Evolutionary conservation across 352 stramenopile genomes (phyloP).

Genomic region (Phytophthora ohioensis): DNA sequence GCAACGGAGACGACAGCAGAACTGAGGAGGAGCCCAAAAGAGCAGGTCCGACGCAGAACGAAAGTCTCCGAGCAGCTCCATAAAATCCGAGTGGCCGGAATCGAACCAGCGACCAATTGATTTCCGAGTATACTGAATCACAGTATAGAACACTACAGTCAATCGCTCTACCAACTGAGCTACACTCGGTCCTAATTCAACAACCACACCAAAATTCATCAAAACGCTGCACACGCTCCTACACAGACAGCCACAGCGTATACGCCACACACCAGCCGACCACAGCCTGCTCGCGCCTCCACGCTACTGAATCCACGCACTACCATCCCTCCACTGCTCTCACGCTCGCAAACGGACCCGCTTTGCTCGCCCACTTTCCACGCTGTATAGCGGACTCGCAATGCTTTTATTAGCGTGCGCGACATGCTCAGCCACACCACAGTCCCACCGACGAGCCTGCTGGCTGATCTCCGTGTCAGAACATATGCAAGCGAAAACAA

Average conservation of each 20-base stretch:
- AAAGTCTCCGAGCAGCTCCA: too few species aligned
- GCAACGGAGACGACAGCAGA: too few species aligned
- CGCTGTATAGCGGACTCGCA: background rate
- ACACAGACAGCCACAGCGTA: background rate
- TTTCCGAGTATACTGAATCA: background rate
- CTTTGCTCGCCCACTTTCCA: background rate
- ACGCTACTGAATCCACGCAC: background rate
- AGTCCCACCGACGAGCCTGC: background rate
- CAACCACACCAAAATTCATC: background rate
- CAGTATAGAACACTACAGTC: slow-evolving; percentile 1
- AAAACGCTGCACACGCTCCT: background rate
- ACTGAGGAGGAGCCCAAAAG: too few species aligned
- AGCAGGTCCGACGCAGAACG: too few species aligned
- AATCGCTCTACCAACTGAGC: slow-evolving; percentile 1
- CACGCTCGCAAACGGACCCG: background rate
- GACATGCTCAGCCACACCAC: background rate
- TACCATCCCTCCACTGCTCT: background rate
- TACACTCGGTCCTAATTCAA: background rate
- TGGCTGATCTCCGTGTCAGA: too few species aligned
- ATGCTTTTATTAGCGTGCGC: background rate
- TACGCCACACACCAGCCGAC: too few species aligned
- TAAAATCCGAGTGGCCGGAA: background rate
- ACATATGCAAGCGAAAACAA: too few species aligned
- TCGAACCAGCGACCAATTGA: slow-evolving; percentile 1
- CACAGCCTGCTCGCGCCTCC: background rate